These are phyloP conservation scores for Leersia perrieri DNA, from an alignment of 176 grass and related monocot species.

Conservation along the genomic window DNA sequence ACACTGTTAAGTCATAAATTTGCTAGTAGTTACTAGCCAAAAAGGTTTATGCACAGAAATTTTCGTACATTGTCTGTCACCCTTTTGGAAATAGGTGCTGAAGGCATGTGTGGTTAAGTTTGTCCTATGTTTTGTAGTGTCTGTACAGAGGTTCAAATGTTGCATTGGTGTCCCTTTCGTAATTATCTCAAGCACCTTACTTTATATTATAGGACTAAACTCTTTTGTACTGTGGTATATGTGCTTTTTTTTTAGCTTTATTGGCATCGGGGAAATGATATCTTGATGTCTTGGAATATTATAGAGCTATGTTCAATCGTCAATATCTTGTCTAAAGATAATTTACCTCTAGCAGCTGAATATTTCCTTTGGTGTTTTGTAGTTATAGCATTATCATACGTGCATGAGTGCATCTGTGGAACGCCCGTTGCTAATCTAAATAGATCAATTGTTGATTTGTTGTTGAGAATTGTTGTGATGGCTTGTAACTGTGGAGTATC, in stretches of 20 bases:
- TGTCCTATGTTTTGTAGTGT: not conserved
- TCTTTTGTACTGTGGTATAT: not conserved
- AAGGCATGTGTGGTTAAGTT: not conserved
- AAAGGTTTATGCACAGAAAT: not conserved
- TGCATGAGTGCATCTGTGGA: constrained; percentile 5
- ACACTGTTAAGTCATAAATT: not conserved
- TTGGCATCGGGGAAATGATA: not conserved
- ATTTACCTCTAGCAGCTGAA: not conserved
- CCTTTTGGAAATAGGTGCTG: not conserved
- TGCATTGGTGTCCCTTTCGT: not conserved
- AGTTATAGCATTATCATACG: not conserved
- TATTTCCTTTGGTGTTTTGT: not conserved
- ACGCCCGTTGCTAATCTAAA: not conserved
- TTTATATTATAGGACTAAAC: not conserved
- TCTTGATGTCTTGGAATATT: not conserved
- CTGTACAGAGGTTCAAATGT: not conserved
- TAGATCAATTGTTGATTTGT: not conserved
- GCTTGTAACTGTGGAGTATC: not conserved
- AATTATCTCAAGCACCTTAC: not conserved
- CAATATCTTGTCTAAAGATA: not conserved
- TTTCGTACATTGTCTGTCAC: not conserved
- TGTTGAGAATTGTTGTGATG: not conserved
- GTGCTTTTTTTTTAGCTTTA: not conserved
- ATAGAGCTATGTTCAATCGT: not conserved
- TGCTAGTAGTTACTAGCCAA: not conserved